phyloP scores from a whole-genome alignment of 257 asterid species.

The Euphrasia confusa region DNA sequence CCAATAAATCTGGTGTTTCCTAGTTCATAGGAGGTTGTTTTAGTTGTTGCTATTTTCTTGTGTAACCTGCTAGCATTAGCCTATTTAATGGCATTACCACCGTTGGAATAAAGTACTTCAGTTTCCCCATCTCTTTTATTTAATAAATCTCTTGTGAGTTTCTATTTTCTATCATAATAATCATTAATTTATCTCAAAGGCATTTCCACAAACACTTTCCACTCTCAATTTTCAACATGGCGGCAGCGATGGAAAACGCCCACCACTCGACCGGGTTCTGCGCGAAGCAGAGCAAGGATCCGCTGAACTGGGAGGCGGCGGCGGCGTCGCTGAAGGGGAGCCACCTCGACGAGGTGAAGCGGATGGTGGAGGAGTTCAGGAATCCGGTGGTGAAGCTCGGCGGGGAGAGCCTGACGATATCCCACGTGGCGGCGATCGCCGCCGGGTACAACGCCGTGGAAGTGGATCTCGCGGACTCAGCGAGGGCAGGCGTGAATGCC shows the following conservation, averaged over 20 bases:
- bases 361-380: conserved; percentile 50
- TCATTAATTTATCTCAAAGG: neutral
- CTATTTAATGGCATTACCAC: no score
- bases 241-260: neutral
- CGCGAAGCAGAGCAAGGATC: conserved; percentile 29
- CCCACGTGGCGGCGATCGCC: conserved; percentile 53
- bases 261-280: conserved; percentile 27
- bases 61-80: no score
- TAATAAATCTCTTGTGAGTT: no score
- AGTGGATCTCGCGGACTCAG: conserved; percentile 50
- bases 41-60: no score
- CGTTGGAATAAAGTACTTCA: no score
- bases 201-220: neutral
- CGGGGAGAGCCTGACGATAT: conserved; percentile 40
- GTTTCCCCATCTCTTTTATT: no score
- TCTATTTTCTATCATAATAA: no score
- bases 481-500: conserved; percentile 49
- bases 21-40: no score
- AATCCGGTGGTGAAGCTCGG: conserved; percentile 44
- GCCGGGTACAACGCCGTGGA: conserved; percentile 33
- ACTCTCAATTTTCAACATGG: no score
- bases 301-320: conserved; percentile 46
- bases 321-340: conserved; percentile 41
- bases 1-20: no score
- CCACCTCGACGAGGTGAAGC: conserved; percentile 45